Percentiles rank a stretch among this genome's conserved stretches.
These are phyloP conservation scores for Polytrichum formosum DNA, from an alignment of 225 moss, liverwort and hornwort species.

Conservation along the genomic window DNA sequence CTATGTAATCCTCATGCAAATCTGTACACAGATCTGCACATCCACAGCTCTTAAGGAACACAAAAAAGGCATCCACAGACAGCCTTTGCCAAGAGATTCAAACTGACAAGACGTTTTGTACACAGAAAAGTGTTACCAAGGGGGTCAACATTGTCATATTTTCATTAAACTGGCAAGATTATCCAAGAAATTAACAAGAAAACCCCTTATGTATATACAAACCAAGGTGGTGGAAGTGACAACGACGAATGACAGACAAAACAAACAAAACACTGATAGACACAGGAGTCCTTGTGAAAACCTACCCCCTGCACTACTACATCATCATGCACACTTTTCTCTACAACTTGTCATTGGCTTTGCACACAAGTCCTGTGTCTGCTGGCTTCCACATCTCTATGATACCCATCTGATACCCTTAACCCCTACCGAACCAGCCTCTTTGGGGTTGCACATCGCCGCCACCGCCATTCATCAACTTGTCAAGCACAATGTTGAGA, in stretches of 20 bases:
- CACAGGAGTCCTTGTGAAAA: not conserved
- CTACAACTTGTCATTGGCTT: not conserved
- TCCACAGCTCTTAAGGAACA: too few species aligned
- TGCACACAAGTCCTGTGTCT: too few species aligned
- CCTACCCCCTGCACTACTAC: not conserved
- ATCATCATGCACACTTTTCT: not conserved
- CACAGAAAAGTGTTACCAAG: not conserved
- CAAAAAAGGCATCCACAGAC: too few species aligned
- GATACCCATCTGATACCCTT: not conserved
- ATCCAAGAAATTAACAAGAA: not conserved
- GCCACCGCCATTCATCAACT: conserved; percentile 83
- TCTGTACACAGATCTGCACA: too few species aligned
- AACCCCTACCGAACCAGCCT: conserved; percentile 72
- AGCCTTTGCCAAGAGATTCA: too few species aligned
- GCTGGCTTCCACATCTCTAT: not conserved
- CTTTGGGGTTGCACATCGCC: conserved; percentile 57
- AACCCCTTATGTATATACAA: conserved; percentile 4
- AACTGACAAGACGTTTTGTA: too few species aligned
- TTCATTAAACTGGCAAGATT: not conserved
- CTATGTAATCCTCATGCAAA: too few species aligned
- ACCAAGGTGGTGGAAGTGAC: not conserved
- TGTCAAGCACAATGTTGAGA: conserved; percentile 89
- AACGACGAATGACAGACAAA: too few species aligned
- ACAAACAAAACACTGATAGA: conserved; percentile 1
- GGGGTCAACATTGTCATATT: not conserved